Evolutionary conservation across 331 rosid species (phyloP).

Genomic region (Malus hybrid): DNA sequence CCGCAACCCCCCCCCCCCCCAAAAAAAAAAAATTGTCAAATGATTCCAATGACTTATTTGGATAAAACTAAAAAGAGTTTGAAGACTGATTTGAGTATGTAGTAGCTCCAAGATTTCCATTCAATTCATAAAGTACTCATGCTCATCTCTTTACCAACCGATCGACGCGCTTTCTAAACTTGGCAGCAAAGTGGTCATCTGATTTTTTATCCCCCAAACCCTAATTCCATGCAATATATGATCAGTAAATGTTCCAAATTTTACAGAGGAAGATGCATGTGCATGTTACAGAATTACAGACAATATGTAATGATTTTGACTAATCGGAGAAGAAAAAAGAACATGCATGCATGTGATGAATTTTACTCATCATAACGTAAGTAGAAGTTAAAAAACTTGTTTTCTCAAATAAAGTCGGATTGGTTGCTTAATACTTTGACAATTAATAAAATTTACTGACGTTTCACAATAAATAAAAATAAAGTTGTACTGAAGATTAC

Average conservation of each 20-base stretch:
- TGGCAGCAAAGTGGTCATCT: neutral
- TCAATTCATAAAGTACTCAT: slow-evolving; percentile 8
- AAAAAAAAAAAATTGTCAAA: neutral
- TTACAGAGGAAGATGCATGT: no score
- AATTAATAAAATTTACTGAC: no score
- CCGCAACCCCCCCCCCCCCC: neutral
- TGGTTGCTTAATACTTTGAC: no score
- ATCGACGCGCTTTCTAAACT: neutral
- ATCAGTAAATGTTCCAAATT: no score
- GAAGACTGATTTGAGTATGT: neutral
- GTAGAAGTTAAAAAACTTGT: neutral
- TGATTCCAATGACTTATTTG: neutral
- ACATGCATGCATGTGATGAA: neutral
- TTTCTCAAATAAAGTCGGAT: neutral
- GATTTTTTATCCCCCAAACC: neutral
- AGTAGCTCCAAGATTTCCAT: slow-evolving; percentile 14
- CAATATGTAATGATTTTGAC: neutral
- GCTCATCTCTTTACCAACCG: neutral
- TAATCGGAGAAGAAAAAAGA: neutral
- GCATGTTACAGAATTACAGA: no score
- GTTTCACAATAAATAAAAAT: no score
- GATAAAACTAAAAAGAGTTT: neutral
- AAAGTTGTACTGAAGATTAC: no score
- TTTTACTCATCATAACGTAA: neutral
- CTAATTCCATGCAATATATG: no score